phyloP scores from a whole-genome alignment of 2,329 filamentous ascomycete genomes.

The Cyclaneusma minus region DNA sequence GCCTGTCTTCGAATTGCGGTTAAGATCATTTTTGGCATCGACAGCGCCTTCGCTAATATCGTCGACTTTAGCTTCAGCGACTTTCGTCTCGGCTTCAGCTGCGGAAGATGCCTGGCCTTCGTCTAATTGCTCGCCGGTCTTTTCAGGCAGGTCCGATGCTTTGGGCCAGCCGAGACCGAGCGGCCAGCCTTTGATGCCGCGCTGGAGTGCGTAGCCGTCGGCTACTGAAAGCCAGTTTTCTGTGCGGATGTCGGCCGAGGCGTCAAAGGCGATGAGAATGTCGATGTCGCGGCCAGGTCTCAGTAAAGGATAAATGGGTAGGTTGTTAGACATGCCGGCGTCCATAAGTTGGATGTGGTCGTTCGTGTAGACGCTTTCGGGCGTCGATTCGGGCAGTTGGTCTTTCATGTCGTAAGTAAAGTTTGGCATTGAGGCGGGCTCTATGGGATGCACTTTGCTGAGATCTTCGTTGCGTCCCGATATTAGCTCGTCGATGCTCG shows the following conservation, averaged over 20 bases:
- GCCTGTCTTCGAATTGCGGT: slow-evolving; percentile 28
- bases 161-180: slow-evolving; percentile 89
- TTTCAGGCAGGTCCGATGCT: slow-evolving; percentile 35
- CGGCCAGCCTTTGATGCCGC: slow-evolving; percentile 88
- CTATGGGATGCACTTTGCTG: slow-evolving; percentile 85
- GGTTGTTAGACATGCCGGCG: slow-evolving; percentile 95
- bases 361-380: slow-evolving; percentile 55
- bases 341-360: slow-evolving; percentile 81
- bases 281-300: slow-evolving; percentile 81
- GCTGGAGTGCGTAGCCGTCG: slow-evolving; percentile 82
- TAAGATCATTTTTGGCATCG: slow-evolving; percentile 19
- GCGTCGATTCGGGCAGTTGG: slow-evolving; percentile 59
- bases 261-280: slow-evolving; percentile 83
- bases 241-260: slow-evolving; percentile 79
- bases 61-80: slow-evolving; percentile 41
- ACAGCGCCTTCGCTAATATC: slow-evolving; percentile 17
- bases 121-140: slow-evolving; percentile 50
- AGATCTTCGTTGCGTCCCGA: slow-evolving; percentile 71
- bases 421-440: slow-evolving; percentile 82
- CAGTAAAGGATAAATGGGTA: slow-evolving; percentile 88
- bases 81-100: slow-evolving; percentile 44
- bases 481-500: slow-evolving; percentile 66
- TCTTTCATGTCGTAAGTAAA: slow-evolving; percentile 71
- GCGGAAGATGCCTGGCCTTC: slow-evolving; percentile 42
- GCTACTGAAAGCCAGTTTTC: slow-evolving; percentile 95